Percentiles rank a stretch among this genome's conserved stretches.
Conservation (phyloP, 2,329 filamentous ascomycete species). For the Hymenoscyphus linearis region DNA sequence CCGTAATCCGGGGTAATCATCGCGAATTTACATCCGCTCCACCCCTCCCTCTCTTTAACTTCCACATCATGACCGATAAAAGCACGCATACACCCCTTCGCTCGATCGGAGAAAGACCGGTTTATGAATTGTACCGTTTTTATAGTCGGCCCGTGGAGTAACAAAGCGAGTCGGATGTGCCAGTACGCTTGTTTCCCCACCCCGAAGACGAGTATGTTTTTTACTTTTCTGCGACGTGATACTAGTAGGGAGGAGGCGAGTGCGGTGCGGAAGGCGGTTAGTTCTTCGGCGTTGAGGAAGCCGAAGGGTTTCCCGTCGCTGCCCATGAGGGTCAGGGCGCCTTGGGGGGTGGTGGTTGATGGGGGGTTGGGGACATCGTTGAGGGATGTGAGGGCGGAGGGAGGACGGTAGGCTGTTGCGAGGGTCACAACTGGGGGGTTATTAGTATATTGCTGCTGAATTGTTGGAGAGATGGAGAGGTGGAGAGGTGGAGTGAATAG, state of each 20-base stretch:
- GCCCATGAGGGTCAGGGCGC: slow-evolving; percentile 64
- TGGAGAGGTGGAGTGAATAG: background rate
- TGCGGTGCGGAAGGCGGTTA: slow-evolving; percentile 78
- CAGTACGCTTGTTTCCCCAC: slow-evolving; percentile 89
- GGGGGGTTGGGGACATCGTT: slow-evolving; percentile 24
- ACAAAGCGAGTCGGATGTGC: slow-evolving; percentile 80
- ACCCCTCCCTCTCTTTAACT: slow-evolving; percentile 54
- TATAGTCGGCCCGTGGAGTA: slow-evolving; percentile 66
- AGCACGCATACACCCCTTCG: slow-evolving; percentile 44
- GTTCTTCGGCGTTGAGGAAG: slow-evolving; percentile 65
- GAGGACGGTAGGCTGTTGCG: slow-evolving; percentile 36
- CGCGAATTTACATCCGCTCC: slow-evolving; percentile 61
- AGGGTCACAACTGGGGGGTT: slow-evolving; percentile 55
- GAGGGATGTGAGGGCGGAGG: background rate
- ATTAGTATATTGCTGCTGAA: background rate
- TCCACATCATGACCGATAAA: slow-evolving; percentile 41
- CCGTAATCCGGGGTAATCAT: slow-evolving; percentile 64
- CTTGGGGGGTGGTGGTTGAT: slow-evolving; percentile 32
- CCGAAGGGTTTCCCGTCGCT: slow-evolving; percentile 58
- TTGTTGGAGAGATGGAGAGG: too few relatives aligned
- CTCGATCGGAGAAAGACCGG: slow-evolving; percentile 58
- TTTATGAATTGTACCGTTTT: slow-evolving; percentile 81
- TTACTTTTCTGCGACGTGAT: slow-evolving; percentile 60
- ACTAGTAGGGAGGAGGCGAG: slow-evolving; percentile 65
- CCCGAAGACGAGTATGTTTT: slow-evolving; percentile 78